Evolutionary conservation across 2,329 filamentous ascomycete genomes (phyloP).

Genomic region (Ophiostoma piceae): DNA sequence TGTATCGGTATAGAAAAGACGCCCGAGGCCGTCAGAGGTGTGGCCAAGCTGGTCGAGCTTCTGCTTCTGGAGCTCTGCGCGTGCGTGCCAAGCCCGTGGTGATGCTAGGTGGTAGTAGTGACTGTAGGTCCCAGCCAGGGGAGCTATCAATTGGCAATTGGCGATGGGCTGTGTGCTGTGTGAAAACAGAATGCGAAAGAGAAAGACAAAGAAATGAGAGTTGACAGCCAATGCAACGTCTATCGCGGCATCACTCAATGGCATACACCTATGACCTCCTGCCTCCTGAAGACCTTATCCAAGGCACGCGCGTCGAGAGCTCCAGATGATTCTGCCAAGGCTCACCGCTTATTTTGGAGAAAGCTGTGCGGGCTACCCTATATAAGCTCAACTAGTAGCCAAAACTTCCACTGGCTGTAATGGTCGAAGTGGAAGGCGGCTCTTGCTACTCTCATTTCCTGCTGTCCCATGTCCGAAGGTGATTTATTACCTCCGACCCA

Average conservation of each 20-base stretch:
- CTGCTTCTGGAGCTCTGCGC: background rate
- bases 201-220: background rate
- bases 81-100: slow-evolving; percentile 10
- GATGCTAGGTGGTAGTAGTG: background rate
- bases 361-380: background rate
- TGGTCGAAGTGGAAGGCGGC: slow-evolving; percentile 29
- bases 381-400: slow-evolving; percentile 14
- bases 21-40: background rate
- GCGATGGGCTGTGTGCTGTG: background rate
- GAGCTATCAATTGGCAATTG: background rate
- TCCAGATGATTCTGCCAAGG: slow-evolving; percentile 12
- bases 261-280: too few species aligned
- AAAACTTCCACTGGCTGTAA: slow-evolving; percentile 25
- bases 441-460: slow-evolving; percentile 44
- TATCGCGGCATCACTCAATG: too few species aligned
- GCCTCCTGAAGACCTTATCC: background rate
- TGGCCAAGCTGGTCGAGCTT: background rate
- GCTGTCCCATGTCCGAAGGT: slow-evolving; percentile 50
- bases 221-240: background rate
- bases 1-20: background rate
- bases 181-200: background rate
- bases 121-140: slow-evolving; percentile 3
- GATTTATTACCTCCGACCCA: slow-evolving; percentile 34
- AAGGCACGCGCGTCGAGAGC: background rate
- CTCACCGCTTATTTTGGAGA: slow-evolving; percentile 11